Percentiles rank a stretch among this genome's conserved stretches.
Conservation (phyloP, 2,329 filamentous ascomycete species). For the Phaeomoniella chlamydospora region DNA sequence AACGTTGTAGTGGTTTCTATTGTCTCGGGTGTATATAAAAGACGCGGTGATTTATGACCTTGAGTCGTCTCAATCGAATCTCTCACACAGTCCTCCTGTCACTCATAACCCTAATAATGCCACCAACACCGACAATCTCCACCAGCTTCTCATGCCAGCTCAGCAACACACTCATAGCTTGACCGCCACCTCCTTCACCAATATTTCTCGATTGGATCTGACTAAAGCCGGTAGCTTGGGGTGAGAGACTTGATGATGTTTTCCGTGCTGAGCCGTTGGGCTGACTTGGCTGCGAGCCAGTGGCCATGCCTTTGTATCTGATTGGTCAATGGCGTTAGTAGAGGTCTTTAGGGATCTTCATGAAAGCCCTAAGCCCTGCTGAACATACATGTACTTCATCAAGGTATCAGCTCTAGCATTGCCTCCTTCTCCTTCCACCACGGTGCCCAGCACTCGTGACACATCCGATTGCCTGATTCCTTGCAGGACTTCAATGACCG, state of each 20-base stretch:
- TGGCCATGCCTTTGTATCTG: slow-evolving; percentile 83
- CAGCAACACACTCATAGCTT: slow-evolving; percentile 88
- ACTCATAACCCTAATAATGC: slow-evolving; percentile 88
- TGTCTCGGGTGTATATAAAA: no score
- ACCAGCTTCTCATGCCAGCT: slow-evolving; percentile 99
- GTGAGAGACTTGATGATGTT: slow-evolving; percentile 35
- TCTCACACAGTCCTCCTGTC: slow-evolving; percentile 90
- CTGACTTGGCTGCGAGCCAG: slow-evolving; percentile 10
- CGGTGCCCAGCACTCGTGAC: slow-evolving; percentile 69
- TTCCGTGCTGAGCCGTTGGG: slow-evolving; percentile 31
- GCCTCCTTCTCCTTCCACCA: slow-evolving; percentile 66
- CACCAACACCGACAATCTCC: slow-evolving; percentile 81
- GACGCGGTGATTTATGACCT: no score
- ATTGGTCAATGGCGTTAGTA: no score
- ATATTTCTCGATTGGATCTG: slow-evolving; percentile 51
- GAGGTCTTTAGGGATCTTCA: no score
- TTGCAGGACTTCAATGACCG: slow-evolving; percentile 83
- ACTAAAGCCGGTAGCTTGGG: slow-evolving; percentile 77
- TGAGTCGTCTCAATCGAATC: no score
- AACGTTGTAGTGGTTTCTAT: no score
- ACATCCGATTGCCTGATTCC: slow-evolving; percentile 95
- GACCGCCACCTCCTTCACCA: slow-evolving; percentile 56
- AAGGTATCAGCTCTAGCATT: slow-evolving; percentile 78
- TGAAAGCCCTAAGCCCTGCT: no score
- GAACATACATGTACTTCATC: slow-evolving; percentile 83